phyloP scores from a whole-genome alignment of 345 rosid genomes.

The Linum tenue region DNA sequence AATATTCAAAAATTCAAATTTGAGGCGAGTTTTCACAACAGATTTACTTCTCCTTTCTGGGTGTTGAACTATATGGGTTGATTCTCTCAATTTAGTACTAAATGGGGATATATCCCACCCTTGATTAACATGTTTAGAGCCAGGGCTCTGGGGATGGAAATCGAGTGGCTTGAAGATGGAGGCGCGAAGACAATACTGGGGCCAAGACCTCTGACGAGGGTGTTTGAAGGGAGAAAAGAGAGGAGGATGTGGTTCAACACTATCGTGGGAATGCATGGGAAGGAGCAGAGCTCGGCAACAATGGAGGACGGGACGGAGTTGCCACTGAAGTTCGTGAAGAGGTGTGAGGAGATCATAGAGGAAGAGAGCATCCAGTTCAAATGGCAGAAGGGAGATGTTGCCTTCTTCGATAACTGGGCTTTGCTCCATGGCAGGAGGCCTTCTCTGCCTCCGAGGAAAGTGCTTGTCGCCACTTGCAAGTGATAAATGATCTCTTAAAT shows the following conservation, averaged over 20 bases:
- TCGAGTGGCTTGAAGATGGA: constrained; percentile 49
- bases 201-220: constrained; percentile 39
- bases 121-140: constrained; percentile 21
- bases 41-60: no score
- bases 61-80: background rate
- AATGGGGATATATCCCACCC: no score
- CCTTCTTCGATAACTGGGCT: constrained; percentile 52
- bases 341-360: constrained; percentile 52
- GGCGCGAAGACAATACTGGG: constrained; percentile 31
- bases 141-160: constrained; percentile 41
- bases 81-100: no score
- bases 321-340: constrained; percentile 35
- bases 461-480: constrained; percentile 54
- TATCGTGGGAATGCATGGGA: constrained; percentile 53
- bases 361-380: constrained; percentile 69
- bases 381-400: constrained; percentile 63
- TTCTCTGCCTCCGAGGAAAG: constrained; percentile 46
- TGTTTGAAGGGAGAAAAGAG: constrained; percentile 55
- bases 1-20: no score
- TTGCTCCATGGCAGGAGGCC: constrained; percentile 66
- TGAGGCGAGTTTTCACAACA: no score
- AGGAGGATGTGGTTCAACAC: constrained; percentile 71
- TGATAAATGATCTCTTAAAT: background rate
- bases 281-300: constrained; percentile 43
- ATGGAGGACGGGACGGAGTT: constrained; percentile 56